Conservation (phyloP, 768 basidiomycete species). For the Saitozyma sp. region DNA sequence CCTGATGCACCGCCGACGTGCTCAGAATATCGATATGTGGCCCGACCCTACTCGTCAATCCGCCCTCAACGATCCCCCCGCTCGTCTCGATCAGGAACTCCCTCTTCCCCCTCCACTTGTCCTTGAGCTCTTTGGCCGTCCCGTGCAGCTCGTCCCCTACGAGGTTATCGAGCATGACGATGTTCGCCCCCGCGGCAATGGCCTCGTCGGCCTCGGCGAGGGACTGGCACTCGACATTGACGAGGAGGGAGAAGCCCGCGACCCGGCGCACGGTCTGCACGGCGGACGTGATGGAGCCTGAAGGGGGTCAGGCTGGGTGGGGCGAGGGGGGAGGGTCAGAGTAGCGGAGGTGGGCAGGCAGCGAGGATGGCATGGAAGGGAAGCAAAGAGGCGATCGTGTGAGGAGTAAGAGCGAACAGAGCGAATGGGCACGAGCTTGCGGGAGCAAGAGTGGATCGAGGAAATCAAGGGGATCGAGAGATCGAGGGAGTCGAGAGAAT, state of each 20-base stretch:
- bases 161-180: slow-evolving; percentile 94
- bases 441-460: too few relatives aligned
- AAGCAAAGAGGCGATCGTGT: too few relatives aligned
- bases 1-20: slow-evolving; percentile 58
- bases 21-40: slow-evolving; percentile 86
- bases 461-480: too few relatives aligned
- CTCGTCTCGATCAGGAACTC: slow-evolving; percentile 88
- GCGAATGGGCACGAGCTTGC: too few relatives aligned
- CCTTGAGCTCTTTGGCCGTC: slow-evolving; percentile 70
- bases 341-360: not conserved
- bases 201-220: slow-evolving; percentile 93
- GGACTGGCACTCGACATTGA: slow-evolving; percentile 89
- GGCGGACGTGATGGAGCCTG: slow-evolving; percentile 85
- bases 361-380: too few relatives aligned
- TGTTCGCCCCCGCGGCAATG: slow-evolving; percentile 91
- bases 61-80: slow-evolving; percentile 88
- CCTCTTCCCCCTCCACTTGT: slow-evolving; percentile 73
- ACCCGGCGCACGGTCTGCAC: slow-evolving; percentile 81
- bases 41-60: slow-evolving; percentile 75
- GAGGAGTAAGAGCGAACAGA: too few relatives aligned
- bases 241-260: slow-evolving; percentile 83
- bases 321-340: slow-evolving; percentile 4
- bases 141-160: slow-evolving; percentile 69
- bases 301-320: not conserved
- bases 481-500: too few relatives aligned